These are phyloP conservation scores for Blepharisma japonicum DNA, from an alignment of 73 alveolate genomes.

Conservation along the genomic window DNA sequence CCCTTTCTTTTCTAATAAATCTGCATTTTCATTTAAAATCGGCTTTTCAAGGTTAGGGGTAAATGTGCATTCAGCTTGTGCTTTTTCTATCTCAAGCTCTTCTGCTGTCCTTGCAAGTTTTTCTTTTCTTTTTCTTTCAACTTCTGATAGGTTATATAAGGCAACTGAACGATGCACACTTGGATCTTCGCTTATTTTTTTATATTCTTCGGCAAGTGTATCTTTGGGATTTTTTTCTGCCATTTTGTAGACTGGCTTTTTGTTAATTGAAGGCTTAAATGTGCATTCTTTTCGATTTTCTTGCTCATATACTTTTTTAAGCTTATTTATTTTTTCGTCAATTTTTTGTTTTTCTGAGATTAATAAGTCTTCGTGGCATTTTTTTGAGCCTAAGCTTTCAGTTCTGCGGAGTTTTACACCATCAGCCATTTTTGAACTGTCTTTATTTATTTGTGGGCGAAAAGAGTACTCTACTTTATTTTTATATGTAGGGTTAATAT, in stretches of 20 bases:
- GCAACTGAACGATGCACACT: neutral
- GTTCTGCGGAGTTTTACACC: neutral
- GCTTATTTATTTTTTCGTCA: constrained; percentile 2
- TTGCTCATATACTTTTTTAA: neutral
- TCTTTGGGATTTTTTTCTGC: neutral
- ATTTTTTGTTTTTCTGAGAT: constrained; percentile 2
- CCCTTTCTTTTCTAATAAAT: neutral
- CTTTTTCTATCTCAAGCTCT: constrained; percentile 8
- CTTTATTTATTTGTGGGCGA: constrained; percentile 11
- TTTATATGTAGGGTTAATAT: neutral
- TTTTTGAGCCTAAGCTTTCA: neutral
- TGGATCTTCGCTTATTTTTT: neutral
- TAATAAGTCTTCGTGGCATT: neutral
- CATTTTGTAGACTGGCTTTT: neutral
- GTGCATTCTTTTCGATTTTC: neutral
- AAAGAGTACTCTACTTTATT: neutral
- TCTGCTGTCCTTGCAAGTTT: neutral
- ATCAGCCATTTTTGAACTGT: neutral
- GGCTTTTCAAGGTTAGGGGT: constrained; percentile 11
- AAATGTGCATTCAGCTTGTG: constrained; percentile 11
- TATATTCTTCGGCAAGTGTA: neutral
- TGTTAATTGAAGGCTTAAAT: constrained; percentile 4
- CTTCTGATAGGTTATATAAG: constrained; percentile 8
- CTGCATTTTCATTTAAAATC: neutral
- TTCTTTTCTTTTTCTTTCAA: neutral